Percentiles rank a stretch among this genome's conserved stretches.
phyloP scores from a whole-genome alignment of 345 rosid genomes.

The Salix caprea region DNA sequence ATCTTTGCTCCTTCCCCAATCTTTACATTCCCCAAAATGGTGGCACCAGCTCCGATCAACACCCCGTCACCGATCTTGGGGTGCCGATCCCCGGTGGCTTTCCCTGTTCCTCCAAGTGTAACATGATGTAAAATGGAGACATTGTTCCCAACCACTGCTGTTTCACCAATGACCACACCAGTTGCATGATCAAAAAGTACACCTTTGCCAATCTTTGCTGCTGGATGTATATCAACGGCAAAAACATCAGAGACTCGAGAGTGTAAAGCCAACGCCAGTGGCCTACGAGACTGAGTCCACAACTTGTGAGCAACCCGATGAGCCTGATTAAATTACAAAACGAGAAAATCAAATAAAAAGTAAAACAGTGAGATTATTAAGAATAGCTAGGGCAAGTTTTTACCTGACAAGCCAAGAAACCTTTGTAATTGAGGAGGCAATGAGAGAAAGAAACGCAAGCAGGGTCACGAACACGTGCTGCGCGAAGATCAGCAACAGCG shows the following conservation, averaged over 20 bases:
- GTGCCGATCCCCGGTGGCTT: conserved; percentile 71
- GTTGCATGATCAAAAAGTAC: conserved; percentile 89
- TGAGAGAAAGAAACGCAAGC: conserved; percentile 96
- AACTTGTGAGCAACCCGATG: conserved; percentile 86
- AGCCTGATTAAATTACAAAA: conserved; percentile 40
- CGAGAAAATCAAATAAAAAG: neutral
- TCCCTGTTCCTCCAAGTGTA: conserved; percentile 91
- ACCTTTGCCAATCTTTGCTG: conserved; percentile 86
- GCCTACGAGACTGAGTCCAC: conserved; percentile 71
- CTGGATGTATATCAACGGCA: conserved; percentile 93
- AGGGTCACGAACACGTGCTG: conserved; percentile 80
- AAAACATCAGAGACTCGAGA: conserved; percentile 92
- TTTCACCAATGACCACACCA: conserved; percentile 86
- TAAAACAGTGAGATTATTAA: too few relatives aligned
- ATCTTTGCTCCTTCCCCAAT: conserved; percentile 90
- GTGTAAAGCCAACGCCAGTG: conserved; percentile 84
- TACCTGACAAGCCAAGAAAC: conserved; percentile 91
- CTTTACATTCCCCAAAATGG: conserved; percentile 74
- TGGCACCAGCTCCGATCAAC: conserved; percentile 90
- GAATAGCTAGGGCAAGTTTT: neutral
- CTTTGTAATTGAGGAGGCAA: conserved; percentile 94
- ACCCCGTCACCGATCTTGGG: conserved; percentile 96
- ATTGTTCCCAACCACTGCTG: conserved; percentile 85
- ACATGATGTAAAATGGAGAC: conserved; percentile 91
- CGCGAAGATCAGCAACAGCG: conserved; percentile 88